Percentiles rank a stretch among this genome's conserved stretches.
phyloP scores from a whole-genome alignment of 352 stramenopile genomes.

The Blastocystis sp. region DNA sequence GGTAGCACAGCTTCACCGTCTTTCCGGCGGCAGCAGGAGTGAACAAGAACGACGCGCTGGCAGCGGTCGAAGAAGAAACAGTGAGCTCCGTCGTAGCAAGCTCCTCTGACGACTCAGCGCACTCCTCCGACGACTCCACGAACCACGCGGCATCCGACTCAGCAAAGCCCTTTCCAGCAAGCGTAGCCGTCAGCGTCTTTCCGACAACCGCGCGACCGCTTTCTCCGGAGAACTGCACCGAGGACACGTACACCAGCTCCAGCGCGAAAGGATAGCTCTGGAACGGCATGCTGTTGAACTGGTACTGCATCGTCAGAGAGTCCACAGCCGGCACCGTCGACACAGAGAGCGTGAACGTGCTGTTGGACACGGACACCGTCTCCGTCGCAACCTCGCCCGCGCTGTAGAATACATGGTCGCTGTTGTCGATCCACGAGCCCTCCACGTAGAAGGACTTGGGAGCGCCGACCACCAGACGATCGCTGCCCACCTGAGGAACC shows the following conservation, averaged over 20 bases:
- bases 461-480: conserved; percentile 31
- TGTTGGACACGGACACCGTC: neutral
- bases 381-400: neutral
- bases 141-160: conserved; percentile 1
- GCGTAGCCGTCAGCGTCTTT: neutral
- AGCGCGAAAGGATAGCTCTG: neutral
- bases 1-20: conserved; percentile 50
- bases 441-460: conserved; percentile 30
- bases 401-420: neutral
- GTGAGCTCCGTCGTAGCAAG: neutral
- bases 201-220: neutral
- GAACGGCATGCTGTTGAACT: conserved; percentile 40
- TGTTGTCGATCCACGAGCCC: conserved; percentile 46
- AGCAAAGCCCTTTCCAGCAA: conserved; percentile 5
- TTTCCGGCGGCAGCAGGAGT: neutral
- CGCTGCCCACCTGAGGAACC: neutral
- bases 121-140: neutral
- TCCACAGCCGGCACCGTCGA: neutral
- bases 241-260: neutral
- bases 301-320: conserved; percentile 15
- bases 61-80: neutral
- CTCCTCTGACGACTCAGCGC: neutral
- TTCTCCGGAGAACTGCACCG: neutral
- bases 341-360: conserved; percentile 9
- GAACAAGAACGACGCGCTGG: neutral